Evolutionary conservation across 257 asterid genomes (phyloP), one percentile per base, ranked within the genome.

Genomic region (Pogostemon cablin): DNA sequence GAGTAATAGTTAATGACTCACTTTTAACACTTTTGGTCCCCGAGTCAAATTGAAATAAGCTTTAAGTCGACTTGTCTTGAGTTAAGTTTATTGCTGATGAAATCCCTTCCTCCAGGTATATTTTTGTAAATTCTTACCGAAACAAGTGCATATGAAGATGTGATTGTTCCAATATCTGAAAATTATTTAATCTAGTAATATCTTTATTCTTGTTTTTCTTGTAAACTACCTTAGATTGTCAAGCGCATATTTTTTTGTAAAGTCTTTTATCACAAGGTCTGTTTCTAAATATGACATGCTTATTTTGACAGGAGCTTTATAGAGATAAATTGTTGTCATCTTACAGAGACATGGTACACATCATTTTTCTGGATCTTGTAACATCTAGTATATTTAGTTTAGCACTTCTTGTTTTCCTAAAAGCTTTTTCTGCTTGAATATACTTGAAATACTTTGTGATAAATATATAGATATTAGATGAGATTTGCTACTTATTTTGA

Each of bases 321-420:
- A 75, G 73, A 77, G 77, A 78, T 42, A 78, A 79, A 12, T 80
- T 92, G 17, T 54, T 88, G 78, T 82, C 88, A 71, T 78, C 90
- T 52, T 92, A 90, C 84, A 85, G 69, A 79, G 87, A 79, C 50
- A 80, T 88, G 98, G 98, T 90, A 87, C 5, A 74, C 72, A 54
- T 67, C 38, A 37, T 7, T 41, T 47, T 71, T 59, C 56, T 71
- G 58, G 52, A 35, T 54, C 37, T 4, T 12, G 9, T 65, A 41
- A 11, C 17, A 58, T 55, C 64, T 65, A 15, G 67, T 65, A 48
- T 38, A 57, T 48, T 40, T 35, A 55, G 41, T 58, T 60, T 12
- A 6, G 49, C 43, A 4, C 46, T 48, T 47, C 60, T 41, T 71
- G 67, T 78, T 63, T 17, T 50, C 8, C 34, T 7, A 12, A 42